Base-by-base conservation (phyloP, 305 asterid species). In the Fraxinus greggii region DNA sequence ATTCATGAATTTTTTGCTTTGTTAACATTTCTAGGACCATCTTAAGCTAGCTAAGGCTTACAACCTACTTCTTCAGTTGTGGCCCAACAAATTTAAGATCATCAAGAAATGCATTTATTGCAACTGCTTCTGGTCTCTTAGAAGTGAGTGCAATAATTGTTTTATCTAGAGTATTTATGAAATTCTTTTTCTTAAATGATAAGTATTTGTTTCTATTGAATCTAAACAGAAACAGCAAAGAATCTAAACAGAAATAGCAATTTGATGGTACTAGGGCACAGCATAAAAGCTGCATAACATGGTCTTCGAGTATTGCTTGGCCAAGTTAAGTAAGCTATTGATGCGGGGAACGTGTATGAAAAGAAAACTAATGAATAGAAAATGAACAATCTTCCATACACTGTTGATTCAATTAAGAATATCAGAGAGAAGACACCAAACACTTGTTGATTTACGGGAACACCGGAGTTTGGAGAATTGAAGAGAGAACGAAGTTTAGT, bases 31-130 rank as follows among this genome's bases (percentile, higher is more conserved):
- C 38, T 28, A 28, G 36, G 74, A 67, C 31, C 74, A 67, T 3
- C n/a, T 28, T 3, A 59, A n/a, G 63, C 59, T 36, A 75, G 63
- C 42, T 36, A 75, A 73, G 26, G 78, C 82, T 75, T 72, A 56
- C 21, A 77, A 61, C 77, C 65, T 7, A 67, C 67, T 77, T 31
- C 78, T 13, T 79, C 80, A 67, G 63, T 40, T 86, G 85, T 85
- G 91, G 88, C 81, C 87, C 88, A 78, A 86, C 0, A 81, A 77
- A 45, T 80, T 84, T 75, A 84, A 51, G 85, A 72, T 80, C 33
- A 79, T 80, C 80, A 78, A 83, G 72, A 28, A 67, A 63, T 0
- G 48, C 84, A 81, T 82, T 85, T 61, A 88, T 81, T 10, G 72
- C 81, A 78, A 82, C 84, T 21, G 78, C 59, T 51, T 69, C 15